These are phyloP conservation scores for Nothophoma quercina DNA, from an alignment of 2,329 filamentous ascomycete genomes.

Conservation along the genomic window DNA sequence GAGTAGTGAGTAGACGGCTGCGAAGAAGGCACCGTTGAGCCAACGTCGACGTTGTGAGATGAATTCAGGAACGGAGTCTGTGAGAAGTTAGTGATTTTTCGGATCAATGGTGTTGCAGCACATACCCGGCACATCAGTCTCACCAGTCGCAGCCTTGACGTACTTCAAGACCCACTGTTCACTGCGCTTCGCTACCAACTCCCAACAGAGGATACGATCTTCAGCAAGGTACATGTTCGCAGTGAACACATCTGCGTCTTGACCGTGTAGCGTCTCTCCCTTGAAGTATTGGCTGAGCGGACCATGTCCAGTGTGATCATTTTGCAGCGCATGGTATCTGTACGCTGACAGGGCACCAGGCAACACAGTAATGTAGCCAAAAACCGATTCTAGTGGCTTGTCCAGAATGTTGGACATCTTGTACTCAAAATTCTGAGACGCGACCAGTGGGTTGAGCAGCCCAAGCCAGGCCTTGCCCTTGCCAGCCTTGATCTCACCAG, in stretches of 20 bases:
- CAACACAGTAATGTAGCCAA: slow-evolving; percentile 96
- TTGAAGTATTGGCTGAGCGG: slow-evolving; percentile 99
- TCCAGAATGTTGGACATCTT: slow-evolving; percentile 99
- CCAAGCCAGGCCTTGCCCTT: slow-evolving; percentile 85
- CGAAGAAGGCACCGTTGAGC: slow-evolving; percentile 99
- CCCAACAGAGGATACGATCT: slow-evolving; percentile 90
- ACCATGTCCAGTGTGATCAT: slow-evolving; percentile 93
- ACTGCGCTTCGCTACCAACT: slow-evolving; percentile 91
- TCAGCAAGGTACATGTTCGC: slow-evolving; percentile 96
- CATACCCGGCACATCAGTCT: slow-evolving; percentile 96
- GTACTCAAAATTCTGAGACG: slow-evolving; percentile 99
- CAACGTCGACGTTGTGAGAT: slow-evolving; percentile 95
- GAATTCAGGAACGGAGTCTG: slow-evolving; percentile 92
- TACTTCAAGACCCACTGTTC: slow-evolving; percentile 99
- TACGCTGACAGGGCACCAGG: slow-evolving; percentile 96
- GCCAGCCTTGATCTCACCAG: slow-evolving; percentile 96
- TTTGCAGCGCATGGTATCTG: slow-evolving; percentile 93
- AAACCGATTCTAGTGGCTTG: slow-evolving; percentile 95
- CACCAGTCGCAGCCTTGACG: slow-evolving; percentile 93
- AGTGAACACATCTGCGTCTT: slow-evolving; percentile 96
- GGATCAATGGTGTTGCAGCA: slow-evolving; percentile 16
- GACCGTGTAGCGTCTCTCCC: slow-evolving; percentile 94
- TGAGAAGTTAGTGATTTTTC: slow-evolving; percentile 1
- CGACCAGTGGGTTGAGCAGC: slow-evolving; percentile 90
- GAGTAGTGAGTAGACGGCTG: slow-evolving; percentile 94